Evolutionary conservation across 2,329 filamentous ascomycete species (phyloP), one percentile per base, ranked within the genome.

Genomic region (Botrytis elliptica): DNA sequence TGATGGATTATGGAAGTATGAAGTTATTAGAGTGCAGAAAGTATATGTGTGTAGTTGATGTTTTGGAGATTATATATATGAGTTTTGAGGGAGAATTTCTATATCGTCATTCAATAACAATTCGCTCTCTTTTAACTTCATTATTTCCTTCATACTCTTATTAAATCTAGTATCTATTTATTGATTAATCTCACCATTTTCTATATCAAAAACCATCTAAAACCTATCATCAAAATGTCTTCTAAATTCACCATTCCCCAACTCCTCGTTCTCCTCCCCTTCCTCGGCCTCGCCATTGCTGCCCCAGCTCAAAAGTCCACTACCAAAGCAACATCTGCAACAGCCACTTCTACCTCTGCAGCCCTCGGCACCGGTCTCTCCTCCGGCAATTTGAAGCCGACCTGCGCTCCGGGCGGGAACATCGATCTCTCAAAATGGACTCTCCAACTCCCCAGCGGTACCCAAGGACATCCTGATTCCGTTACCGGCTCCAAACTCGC

Each of bases 381-480:
- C 22, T 16, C 59, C n/a, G 18, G 25, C 3, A 67, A 67, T 22
- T 73, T 75, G 25, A 71, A 75, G 49, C 67, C 76, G 5, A 74
- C 62, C 60, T 75, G 74, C 29, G 72, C 72, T 10, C 74, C 76
- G 6, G 83, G 82, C 44, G 81, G 81, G 14, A 82, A 81, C 75
- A 81, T 82, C 69, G 79, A 83, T 71, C 81, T 82, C 42, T 75
- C 76, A 22, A 74, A 76, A 29, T 82, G 81, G 79, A 81, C 76
- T 16, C 81, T 85, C 3, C 83, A 85, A 73, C 80, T 85, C 1
- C 83, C 84, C 3, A 82, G 77, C 25, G 83, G 82, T 69, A 78
- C 66, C 44, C 29, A 70, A 12, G 79, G 79, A 33, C 74, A 77
- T 38, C 79, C 81, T 20, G 76, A 79, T 69, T 79, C 77, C 33